A percentile compares a stretch with the other conserved stretches of the same genome.
Conservation (phyloP, 768 basidiomycete species). For the Kwoniella heveanensis region DNA sequence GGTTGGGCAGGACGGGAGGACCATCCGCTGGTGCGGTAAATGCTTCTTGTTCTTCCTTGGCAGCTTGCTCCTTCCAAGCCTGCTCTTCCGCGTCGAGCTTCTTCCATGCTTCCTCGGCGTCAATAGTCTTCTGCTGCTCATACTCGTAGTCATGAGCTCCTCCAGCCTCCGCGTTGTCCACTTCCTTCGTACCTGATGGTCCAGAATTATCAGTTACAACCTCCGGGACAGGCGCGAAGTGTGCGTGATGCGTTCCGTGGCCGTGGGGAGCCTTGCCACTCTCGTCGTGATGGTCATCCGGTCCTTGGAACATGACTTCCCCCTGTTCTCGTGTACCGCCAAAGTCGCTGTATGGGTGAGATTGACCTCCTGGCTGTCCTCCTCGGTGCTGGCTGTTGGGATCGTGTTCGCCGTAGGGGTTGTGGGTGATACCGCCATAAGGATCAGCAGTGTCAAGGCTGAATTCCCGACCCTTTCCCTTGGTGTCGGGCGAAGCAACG, state of each 20-base stretch:
- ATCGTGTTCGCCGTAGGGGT: slow-evolving; percentile 11
- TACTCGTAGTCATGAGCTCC: slow-evolving; percentile 41
- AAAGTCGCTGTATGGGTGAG: slow-evolving; percentile 34
- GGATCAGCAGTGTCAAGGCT: slow-evolving; percentile 38
- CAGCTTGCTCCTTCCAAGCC: slow-evolving; percentile 21
- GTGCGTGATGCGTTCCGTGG: background rate
- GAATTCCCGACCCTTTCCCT: slow-evolving; percentile 31
- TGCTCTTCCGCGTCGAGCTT: slow-evolving; percentile 31
- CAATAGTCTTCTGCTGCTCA: slow-evolving; percentile 39
- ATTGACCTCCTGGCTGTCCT: background rate
- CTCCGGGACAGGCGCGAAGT: background rate
- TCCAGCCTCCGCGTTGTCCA: background rate
- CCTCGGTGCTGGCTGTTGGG: background rate
- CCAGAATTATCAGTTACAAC: background rate
- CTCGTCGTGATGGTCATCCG: slow-evolving; percentile 6
- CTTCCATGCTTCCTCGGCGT: slow-evolving; percentile 25
- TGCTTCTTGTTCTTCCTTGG: slow-evolving; percentile 10
- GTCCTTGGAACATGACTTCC: slow-evolving; percentile 22
- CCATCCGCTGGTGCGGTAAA: background rate
- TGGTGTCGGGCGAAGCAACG: slow-evolving; percentile 32
- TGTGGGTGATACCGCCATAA: slow-evolving; percentile 34
- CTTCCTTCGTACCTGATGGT: background rate
- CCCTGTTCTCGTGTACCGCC: slow-evolving; percentile 30
- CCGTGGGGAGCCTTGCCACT: background rate
- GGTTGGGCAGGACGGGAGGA: slow-evolving; percentile 6